Evolutionary conservation across 306 rosid species (phyloP).

Genomic region (Argentina anserina): DNA sequence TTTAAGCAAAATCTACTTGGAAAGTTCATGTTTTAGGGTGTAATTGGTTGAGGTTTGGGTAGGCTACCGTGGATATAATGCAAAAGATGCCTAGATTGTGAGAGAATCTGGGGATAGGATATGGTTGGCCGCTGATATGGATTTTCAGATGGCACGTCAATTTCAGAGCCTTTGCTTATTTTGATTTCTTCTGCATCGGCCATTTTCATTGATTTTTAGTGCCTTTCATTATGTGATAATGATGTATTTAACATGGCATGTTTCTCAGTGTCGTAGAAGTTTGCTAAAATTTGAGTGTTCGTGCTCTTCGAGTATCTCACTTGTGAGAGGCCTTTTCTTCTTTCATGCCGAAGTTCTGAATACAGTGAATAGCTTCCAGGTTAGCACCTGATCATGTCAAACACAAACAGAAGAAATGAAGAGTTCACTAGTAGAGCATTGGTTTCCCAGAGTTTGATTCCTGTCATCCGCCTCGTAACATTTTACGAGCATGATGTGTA

Average conservation of each 20-base stretch:
- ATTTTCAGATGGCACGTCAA: conserved; percentile 34
- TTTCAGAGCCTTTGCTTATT: conserved; percentile 7
- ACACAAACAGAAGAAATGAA: neutral
- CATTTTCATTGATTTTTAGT: conserved; percentile 11
- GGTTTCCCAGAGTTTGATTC: neutral
- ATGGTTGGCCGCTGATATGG: conserved; percentile 35
- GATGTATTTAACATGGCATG: conserved; percentile 42
- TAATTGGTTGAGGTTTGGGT: conserved; percentile 7
- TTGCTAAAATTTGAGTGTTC: conserved; percentile 20
- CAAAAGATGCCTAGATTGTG: neutral
- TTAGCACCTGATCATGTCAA: neutral
- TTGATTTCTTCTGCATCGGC: neutral
- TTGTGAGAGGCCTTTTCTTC: neutral
- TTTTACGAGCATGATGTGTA: too few relatives aligned
- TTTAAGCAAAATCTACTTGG: neutral
- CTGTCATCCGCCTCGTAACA: neutral
- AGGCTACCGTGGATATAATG: neutral
- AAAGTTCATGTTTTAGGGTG: neutral
- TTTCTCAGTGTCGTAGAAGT: conserved; percentile 22
- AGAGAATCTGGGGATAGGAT: conserved; percentile 27
- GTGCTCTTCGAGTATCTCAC: neutral
- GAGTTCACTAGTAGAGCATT: neutral
- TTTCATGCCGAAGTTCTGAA: neutral
- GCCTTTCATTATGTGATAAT: conserved; percentile 19
- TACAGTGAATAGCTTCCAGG: neutral